A percentile compares a stretch with the other conserved stretches of the same genome.
Evolutionary conservation across 345 rosid genomes (phyloP).

Genomic region (Populus deltoides): DNA sequence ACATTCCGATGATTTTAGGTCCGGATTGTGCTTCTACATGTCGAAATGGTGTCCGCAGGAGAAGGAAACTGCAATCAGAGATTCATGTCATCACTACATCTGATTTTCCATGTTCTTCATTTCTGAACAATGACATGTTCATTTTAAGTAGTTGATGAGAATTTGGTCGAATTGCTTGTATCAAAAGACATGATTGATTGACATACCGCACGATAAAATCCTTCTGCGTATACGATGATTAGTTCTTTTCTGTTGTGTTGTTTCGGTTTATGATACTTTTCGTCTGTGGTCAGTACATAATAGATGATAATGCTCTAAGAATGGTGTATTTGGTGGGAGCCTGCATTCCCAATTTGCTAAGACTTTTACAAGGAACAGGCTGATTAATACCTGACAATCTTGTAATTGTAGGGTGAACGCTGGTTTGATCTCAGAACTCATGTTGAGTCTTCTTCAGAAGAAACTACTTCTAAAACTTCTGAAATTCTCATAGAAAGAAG

Average conservation of each 20-base stretch:
- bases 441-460: background rate
- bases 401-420: conserved; percentile 24
- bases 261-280: background rate
- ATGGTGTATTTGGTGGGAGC: background rate
- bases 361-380: background rate
- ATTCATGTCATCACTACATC: background rate
- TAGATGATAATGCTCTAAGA: background rate
- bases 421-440: conserved; percentile 25
- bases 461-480: background rate
- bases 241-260: background rate
- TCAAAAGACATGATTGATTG: background rate
- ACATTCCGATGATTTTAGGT: background rate
- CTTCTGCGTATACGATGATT: background rate
- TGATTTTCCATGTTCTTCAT: background rate
- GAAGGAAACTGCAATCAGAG: background rate
- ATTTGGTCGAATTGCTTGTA: background rate
- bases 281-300: background rate
- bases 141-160: background rate
- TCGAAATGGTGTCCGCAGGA: background rate
- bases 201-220: background rate
- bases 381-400: background rate
- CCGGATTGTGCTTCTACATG: background rate
- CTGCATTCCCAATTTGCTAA: background rate
- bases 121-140: background rate
- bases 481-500: conserved; percentile 15